Conservation (phyloP, 1,284 basidiomycete species). For the Blastosporella zonata region DNA sequence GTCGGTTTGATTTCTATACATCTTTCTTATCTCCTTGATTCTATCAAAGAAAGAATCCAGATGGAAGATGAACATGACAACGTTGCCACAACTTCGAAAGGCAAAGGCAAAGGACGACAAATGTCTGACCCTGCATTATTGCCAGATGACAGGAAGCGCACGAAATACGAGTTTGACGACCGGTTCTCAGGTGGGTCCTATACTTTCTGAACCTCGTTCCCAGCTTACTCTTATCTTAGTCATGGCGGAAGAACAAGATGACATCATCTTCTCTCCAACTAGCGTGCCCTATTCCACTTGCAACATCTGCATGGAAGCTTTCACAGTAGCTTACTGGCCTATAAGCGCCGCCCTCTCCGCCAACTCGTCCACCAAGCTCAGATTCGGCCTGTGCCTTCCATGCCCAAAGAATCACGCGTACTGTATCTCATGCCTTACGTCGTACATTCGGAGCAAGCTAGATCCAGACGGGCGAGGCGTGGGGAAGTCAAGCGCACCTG, state of each 20-base stretch:
- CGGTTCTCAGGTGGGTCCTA: background rate
- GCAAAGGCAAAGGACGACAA: constrained; percentile 33
- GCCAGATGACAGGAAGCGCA: background rate
- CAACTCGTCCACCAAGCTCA: constrained; percentile 33
- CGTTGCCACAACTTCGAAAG: constrained; percentile 19
- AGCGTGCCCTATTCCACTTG: constrained; percentile 25
- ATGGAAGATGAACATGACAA: background rate
- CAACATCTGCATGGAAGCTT: constrained; percentile 40
- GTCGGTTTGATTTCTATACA: background rate
- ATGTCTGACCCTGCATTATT: background rate
- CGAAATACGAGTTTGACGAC: background rate
- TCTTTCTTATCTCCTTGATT: background rate
- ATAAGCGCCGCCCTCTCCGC: constrained; percentile 32
- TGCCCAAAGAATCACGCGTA: constrained; percentile 36
- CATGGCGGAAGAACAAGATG: constrained; percentile 13
- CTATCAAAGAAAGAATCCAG: background rate
- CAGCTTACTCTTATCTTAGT: background rate
- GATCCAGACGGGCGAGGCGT: constrained; percentile 33
- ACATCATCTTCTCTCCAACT: background rate
- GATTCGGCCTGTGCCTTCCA: constrained; percentile 35
- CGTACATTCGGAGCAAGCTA: constrained; percentile 36
- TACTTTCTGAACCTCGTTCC: background rate
- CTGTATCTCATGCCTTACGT: constrained; percentile 34
- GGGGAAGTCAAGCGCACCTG: constrained; percentile 26
- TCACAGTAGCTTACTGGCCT: constrained; percentile 35